These are phyloP conservation scores for Fusarium gaditjirri DNA, from an alignment of 2,329 filamentous ascomycete species.

Conservation along the genomic window DNA sequence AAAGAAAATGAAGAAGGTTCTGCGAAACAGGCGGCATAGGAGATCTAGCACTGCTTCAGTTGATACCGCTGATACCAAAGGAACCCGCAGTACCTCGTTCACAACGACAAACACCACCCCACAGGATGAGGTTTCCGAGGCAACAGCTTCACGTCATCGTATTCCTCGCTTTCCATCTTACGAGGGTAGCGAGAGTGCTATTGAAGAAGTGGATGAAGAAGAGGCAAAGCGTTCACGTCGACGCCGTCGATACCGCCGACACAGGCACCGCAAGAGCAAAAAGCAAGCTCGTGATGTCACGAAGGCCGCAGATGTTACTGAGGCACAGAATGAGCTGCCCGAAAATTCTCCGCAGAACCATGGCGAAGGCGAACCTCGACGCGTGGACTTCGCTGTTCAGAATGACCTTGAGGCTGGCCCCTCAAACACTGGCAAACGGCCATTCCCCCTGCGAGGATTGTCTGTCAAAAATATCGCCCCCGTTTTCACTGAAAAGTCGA, in stretches of 20 bases:
- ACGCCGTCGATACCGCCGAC: constrained; percentile 50
- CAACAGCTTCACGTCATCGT: constrained; percentile 51
- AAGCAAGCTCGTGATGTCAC: constrained; percentile 53
- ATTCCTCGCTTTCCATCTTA: constrained; percentile 51
- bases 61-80: constrained; percentile 58
- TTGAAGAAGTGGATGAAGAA: constrained; percentile 59
- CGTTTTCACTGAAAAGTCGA: constrained; percentile 68
- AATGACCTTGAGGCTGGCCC: constrained; percentile 37
- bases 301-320: constrained; percentile 37
- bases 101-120: constrained; percentile 50
- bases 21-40: constrained; percentile 75
- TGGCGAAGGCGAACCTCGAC: constrained; percentile 58
- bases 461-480: constrained; percentile 76
- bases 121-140: constrained; percentile 54
- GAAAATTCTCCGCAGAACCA: constrained; percentile 29
- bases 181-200: constrained; percentile 56
- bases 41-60: constrained; percentile 81
- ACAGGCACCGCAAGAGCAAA: constrained; percentile 55
- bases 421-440: constrained; percentile 48
- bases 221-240: constrained; percentile 49
- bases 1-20: constrained; percentile 79
- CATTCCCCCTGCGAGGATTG: constrained; percentile 69
- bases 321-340: constrained; percentile 49
- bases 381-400: constrained; percentile 67
- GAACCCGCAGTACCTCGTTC: constrained; percentile 55